Conservation (phyloP, 1,284 basidiomycete species). For the Sparassis latifolia region DNA sequence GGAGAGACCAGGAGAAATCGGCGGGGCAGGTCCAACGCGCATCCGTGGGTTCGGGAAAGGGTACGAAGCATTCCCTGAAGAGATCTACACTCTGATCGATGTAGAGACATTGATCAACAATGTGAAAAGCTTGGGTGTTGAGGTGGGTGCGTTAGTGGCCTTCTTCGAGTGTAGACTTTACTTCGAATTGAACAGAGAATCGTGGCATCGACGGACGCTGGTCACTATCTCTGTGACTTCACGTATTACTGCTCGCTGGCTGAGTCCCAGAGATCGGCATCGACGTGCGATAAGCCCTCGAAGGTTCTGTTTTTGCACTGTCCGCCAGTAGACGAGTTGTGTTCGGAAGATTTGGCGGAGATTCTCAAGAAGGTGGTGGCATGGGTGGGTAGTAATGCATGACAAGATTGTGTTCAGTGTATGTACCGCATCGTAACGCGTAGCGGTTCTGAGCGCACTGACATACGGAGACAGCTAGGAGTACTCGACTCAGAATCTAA, state of each 20-base stretch:
- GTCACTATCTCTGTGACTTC: slow-evolving; percentile 29
- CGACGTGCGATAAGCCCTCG: slow-evolving; percentile 5
- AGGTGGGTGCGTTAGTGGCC: neutral
- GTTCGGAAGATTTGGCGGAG: slow-evolving; percentile 53
- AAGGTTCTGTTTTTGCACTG: slow-evolving; percentile 62
- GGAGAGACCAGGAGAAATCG: neutral
- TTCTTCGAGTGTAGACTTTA: neutral
- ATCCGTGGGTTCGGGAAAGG: slow-evolving; percentile 33
- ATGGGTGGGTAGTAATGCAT: slow-evolving; percentile 32
- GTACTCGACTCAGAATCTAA: too few species aligned
- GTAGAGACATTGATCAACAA: slow-evolving; percentile 23
- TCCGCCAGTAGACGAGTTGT: slow-evolving; percentile 51
- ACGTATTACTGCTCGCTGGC: slow-evolving; percentile 28
- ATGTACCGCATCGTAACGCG: too few species aligned
- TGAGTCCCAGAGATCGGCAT: slow-evolving; percentile 10
- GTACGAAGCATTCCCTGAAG: slow-evolving; percentile 32
- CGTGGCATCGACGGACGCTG: slow-evolving; percentile 16
- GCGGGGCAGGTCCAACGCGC: slow-evolving; percentile 17
- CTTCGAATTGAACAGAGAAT: slow-evolving; percentile 1
- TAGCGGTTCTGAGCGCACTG: too few species aligned
- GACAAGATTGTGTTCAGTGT: too few species aligned
- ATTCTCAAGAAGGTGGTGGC: slow-evolving; percentile 48
- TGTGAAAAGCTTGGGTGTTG: slow-evolving; percentile 5
- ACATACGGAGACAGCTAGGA: too few species aligned
- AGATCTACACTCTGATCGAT: slow-evolving; percentile 32